Base-by-base conservation (phyloP, 805 yeast species). In the Saccharomycopsis schoenii region DNA sequence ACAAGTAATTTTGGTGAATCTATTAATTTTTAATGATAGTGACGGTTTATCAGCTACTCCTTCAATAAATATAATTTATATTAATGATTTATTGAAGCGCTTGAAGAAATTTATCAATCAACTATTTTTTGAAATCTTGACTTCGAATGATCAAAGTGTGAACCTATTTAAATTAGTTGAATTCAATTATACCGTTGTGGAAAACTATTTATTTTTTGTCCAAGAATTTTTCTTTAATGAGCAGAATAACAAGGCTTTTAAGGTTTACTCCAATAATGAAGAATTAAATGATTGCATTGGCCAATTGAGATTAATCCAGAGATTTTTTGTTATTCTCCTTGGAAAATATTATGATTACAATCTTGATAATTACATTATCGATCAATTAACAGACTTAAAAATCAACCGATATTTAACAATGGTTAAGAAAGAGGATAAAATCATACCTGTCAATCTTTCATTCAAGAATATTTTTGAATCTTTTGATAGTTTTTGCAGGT, bases 221-320 rank as follows among this genome's bases (percentile, higher is more conserved):
- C 58, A 64, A 37, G 66, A 64, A 29, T 61, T 59, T 37, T 64
- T 61, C 36, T 64, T 64, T 54, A 64, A 61, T 42, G 63, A 64
- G 10, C 75, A 29, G 64, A 70, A 19, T 77, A 62, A 62, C 36
- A 64, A 59, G 42, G 37, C 66, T 17, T 57, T 57, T 29, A 19
- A 55, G 15, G 58, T 61, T 8, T 64, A 61, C 40, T 58, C 61
- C 15, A 59, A 64, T 34, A 61, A 52, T 21, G 62, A 62, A 51
- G 64, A 61, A 42, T 57, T 64, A 11, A 64, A 64, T 55, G 79
- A 81, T 63, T 73, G 71, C 55, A 69, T 78, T 52, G 88, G 83
- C 1, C 84, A 83, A 55, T 65, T 84, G 19, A 72, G 75, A 42
- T 67, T 83, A 10, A 63, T 77, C 36, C 82, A 81, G 66, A 70